Evolutionary conservation across 2,329 filamentous ascomycete genomes (phyloP).

Genomic region (Paramyrothecium roridum): DNA sequence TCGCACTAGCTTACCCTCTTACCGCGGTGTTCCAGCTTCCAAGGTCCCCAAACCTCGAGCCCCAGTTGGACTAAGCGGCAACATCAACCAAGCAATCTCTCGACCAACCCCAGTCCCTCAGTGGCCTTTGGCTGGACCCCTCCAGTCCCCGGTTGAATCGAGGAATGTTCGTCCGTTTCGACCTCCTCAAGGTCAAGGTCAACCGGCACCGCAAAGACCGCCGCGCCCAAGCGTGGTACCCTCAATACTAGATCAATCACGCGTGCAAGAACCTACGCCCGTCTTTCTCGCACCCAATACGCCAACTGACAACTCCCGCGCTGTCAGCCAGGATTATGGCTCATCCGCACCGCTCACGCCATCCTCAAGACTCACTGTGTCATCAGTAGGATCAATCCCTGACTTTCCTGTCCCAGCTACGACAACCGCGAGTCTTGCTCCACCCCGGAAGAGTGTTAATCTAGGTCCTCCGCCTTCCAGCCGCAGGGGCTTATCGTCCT

Average conservation of each 20-base stretch:
- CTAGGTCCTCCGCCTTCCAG: conserved; percentile 60
- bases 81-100: conserved; percentile 43
- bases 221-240: conserved; percentile 58
- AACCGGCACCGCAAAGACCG: conserved; percentile 52
- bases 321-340: conserved; percentile 31
- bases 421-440: conserved; percentile 16
- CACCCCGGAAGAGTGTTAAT: conserved; percentile 46
- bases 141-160: conserved; percentile 27
- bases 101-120: conserved; percentile 51
- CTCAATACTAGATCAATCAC: conserved; percentile 55
- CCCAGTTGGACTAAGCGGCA: conserved; percentile 14
- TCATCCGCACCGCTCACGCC: conserved; percentile 44
- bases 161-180: conserved; percentile 40
- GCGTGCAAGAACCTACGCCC: conserved; percentile 53
- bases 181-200: conserved; percentile 46
- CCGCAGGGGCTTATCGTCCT: conserved; percentile 59
- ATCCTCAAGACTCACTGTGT: conserved; percentile 48
- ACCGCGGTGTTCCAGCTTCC: conserved; percentile 16
- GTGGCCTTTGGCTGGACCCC: conserved; percentile 47
- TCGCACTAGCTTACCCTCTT: conserved; percentile 19
- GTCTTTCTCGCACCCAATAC: conserved; percentile 35
- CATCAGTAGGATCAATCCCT: conserved; percentile 54
- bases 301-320: conserved; percentile 30
- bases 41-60: conserved; percentile 13
- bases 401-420: conserved; percentile 50